A percentile compares a stretch with the other conserved stretches of the same genome.
Evolutionary conservation across 305 asterid genomes (phyloP).

Genomic region (Fraxinus sp.): DNA sequence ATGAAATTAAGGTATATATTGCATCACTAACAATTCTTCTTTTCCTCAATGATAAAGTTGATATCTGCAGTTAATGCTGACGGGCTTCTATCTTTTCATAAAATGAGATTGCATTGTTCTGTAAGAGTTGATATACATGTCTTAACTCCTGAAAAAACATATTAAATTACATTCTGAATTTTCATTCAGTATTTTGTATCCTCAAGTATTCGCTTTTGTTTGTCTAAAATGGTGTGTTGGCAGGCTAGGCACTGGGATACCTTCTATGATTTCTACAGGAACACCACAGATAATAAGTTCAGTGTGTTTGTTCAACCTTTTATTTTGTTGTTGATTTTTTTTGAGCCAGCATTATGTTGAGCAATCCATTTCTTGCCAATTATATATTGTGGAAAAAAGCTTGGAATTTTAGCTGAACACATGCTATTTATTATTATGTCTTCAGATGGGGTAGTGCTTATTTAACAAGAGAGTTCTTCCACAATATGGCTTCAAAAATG

Average conservation of each 20-base stretch:
- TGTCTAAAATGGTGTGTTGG: conserved; percentile 21
- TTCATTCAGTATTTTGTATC: background rate
- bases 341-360: conserved; percentile 2
- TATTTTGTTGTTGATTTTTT: conserved; percentile 15
- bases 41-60: conserved; percentile 2
- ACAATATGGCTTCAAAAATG: conserved; percentile 86
- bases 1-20: conserved; percentile 75
- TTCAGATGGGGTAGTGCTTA: conserved; percentile 97
- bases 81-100: background rate
- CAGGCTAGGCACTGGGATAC: conserved; percentile 97
- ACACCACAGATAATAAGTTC: conserved; percentile 89
- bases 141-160: background rate
- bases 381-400: background rate
- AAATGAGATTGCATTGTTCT: background rate
- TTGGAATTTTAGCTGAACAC: conserved; percentile 17
- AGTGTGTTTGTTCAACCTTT: conserved; percentile 34
- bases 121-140: background rate
- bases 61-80: background rate
- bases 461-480: conserved; percentile 92
- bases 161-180: background rate
- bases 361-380: background rate
- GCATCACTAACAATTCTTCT: conserved; percentile 12
- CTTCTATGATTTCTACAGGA: conserved; percentile 85
- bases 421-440: conserved; percentile 16
- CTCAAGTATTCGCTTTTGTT: conserved; percentile 17